phyloP scores from a whole-genome alignment of 2,329 filamentous ascomycete species.

The Ophiostoma ips region DNA sequence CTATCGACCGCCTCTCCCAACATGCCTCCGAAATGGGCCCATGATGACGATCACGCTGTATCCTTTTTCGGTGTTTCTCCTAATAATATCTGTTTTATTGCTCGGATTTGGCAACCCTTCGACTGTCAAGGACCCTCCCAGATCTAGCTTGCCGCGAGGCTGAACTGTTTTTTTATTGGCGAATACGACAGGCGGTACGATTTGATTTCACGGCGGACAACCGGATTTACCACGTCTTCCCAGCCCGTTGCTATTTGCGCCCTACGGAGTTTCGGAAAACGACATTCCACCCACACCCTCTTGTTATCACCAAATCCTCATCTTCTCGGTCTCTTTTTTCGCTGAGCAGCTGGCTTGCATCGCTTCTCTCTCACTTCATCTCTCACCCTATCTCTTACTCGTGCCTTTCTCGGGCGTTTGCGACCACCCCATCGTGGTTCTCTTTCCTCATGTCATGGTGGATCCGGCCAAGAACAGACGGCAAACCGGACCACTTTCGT shows the following conservation, averaged over 20 bases:
- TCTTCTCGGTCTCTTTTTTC: neutral
- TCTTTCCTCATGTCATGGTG: neutral
- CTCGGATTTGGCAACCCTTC: conserved; percentile 36
- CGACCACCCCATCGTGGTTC: neutral
- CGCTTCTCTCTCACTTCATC: neutral
- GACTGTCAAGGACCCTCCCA: conserved; percentile 32
- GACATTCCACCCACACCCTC: neutral
- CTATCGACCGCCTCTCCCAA: neutral
- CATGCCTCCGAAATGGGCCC: neutral
- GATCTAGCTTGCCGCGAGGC: conserved; percentile 52
- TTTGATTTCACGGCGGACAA: conserved; percentile 24
- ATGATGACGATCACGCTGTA: conserved; percentile 9
- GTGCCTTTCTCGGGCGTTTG: no score
- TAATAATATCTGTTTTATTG: conserved; percentile 25
- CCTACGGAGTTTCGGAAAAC: neutral
- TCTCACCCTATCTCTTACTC: neutral
- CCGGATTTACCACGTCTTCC: conserved; percentile 7
- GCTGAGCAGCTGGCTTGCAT: neutral
- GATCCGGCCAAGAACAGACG: neutral
- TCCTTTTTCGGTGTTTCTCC: conserved; percentile 11
- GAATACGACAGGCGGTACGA: conserved; percentile 26
- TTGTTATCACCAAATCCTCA: neutral
- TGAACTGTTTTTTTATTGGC: conserved; percentile 29
- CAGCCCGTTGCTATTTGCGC: conserved; percentile 7
- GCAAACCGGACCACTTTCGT: neutral